Evolutionary conservation across 2,329 filamentous ascomycete genomes (phyloP), one percentile per base, ranked within the genome.

Genomic region (Akanthomyces muscarius): DNA sequence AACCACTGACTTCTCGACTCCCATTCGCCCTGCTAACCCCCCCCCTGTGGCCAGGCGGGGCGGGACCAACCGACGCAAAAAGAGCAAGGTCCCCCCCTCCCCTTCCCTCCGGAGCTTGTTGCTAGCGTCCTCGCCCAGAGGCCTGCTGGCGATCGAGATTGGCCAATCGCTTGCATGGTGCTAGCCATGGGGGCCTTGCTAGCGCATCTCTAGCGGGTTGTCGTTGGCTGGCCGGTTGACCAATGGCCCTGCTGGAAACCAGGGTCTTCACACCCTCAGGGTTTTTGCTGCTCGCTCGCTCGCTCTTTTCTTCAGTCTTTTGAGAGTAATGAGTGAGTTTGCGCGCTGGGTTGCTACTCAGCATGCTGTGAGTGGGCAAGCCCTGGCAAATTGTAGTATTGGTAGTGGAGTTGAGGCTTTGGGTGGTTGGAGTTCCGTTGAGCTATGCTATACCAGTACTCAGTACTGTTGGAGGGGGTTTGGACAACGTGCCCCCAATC

Each of bases 41-140:
- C 21, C 23, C 13, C 42, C 73, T 71, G 73, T 38, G 30, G 30
- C 30, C 30, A 72, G 75, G 77, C 74, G 73, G 76, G 74, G 75
- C 76, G 77, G 80, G 76, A 77, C 76, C 76, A 61, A 64, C 62
- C 57, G 62, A 63, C 36, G 23, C 21, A 25, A 8, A 36, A 51
- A 16, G 2, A 28, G 28, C 30, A 42, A 18, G n/a, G 14, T 6
- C 8, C 18, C 7, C 30, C 23, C 16, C 25, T 18, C 30, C 5
- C 45, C 33, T 11, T 16, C 10, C 38, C 38, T 41, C 38, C 14
- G 38, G 38, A 41, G 38, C 38, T 41, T 41, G 38, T 21, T 41
- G 13, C 10, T 57, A 63, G 62, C 62, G 54, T 59, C 28, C 28
- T 41, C 33, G 41, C 25, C n/a, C 28, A 63, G 50, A 59, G 42